Evolutionary conservation across 495 filamentous ascomycete species (phyloP).

Genomic region (Sporormia fimetaria): DNA sequence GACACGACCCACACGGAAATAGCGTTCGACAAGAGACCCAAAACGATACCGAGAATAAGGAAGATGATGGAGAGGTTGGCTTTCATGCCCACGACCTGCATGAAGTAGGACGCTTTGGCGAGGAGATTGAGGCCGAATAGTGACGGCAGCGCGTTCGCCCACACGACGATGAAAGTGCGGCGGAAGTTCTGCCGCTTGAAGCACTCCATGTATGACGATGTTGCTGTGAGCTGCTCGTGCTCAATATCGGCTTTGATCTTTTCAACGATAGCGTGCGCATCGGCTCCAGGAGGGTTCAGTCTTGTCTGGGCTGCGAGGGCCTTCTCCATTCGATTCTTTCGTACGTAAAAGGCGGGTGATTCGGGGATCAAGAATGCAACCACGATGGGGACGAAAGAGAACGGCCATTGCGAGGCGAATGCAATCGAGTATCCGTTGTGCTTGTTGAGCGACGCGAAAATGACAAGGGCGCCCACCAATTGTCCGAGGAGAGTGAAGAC

Average conservation of each 20-base stretch:
- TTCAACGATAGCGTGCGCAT: constrained; percentile 8
- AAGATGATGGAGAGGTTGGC: constrained; percentile 11
- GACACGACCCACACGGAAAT: constrained; percentile 11
- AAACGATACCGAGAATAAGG: constrained; percentile 17
- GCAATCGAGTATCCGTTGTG: constrained; percentile 19
- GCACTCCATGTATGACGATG: constrained; percentile 10
- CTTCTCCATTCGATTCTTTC: constrained; percentile 7
- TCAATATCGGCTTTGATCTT: constrained; percentile 9
- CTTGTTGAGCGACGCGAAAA: constrained; percentile 26
- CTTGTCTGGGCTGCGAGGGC: constrained; percentile 12
- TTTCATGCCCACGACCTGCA: constrained; percentile 17
- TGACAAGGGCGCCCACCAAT: constrained; percentile 36
- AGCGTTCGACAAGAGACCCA: constrained; percentile 10
- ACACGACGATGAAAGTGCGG: constrained; percentile 18
- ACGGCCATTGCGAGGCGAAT: constrained; percentile 22
- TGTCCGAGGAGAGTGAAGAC: constrained; percentile 39
- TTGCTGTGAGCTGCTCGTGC: constrained; percentile 3
- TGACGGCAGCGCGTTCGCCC: constrained; percentile 6
- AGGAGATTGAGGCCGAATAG: constrained; percentile 13
- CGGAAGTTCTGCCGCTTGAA: constrained; percentile 11
- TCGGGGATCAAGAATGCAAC: constrained; percentile 21
- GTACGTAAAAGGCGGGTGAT: constrained; percentile 16
- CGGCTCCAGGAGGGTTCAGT: constrained; percentile 4
- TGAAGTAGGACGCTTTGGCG: constrained; percentile 14
- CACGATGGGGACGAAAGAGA: constrained; percentile 20